These are phyloP conservation scores for Nannochloropsis granulata DNA, from an alignment of 108 stramenopile species.

Conservation along the genomic window DNA sequence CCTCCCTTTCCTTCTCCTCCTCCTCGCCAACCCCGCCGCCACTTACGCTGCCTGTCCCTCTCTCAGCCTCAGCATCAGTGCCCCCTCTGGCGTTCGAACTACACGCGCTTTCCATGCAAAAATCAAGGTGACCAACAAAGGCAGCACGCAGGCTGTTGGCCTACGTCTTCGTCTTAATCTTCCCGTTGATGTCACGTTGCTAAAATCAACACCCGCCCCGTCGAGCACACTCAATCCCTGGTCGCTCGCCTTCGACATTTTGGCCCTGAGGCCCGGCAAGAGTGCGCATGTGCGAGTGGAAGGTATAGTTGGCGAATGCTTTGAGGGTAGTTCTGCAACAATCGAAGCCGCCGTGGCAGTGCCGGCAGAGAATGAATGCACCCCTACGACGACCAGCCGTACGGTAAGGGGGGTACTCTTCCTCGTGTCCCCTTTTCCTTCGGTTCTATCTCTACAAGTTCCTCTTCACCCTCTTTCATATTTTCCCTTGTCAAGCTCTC, in stretches of 20 bases:
- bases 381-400: background rate
- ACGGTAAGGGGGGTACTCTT: background rate
- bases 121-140: background rate
- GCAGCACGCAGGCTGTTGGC: background rate
- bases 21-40: background rate
- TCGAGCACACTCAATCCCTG: background rate
- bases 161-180: background rate
- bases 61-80: background rate
- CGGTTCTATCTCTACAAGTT: background rate
- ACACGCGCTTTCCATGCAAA: background rate
- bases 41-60: background rate
- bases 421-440: background rate
- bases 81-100: background rate
- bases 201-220: background rate
- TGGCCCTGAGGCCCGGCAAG: background rate
- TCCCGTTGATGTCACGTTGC: background rate
- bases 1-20: background rate
- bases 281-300: background rate
- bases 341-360: background rate
- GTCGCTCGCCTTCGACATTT: background rate
- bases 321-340: background rate
- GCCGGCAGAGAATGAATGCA: background rate
- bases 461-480: background rate
- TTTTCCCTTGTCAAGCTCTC: too few species aligned
- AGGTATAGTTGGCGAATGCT: background rate